phyloP scores from a whole-genome alignment of 2,329 filamentous ascomycete genomes.

The Xylariaceae sp. region DNA sequence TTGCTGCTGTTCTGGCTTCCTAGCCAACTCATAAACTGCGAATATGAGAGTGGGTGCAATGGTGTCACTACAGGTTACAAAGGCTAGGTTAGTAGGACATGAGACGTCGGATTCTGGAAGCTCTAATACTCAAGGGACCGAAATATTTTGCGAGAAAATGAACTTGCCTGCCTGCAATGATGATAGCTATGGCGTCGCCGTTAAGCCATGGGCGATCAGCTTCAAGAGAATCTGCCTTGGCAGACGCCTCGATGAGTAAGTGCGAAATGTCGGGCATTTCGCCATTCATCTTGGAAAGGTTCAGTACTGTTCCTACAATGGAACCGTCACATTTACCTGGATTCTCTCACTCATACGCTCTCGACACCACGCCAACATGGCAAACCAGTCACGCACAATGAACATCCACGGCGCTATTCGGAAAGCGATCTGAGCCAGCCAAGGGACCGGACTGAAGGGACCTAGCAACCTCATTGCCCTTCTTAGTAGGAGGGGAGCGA shows the following conservation, averaged over 20 bases:
- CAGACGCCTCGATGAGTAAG: neutral
- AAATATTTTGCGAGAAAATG: too few species aligned
- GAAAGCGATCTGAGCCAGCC: neutral
- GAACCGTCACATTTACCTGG: neutral
- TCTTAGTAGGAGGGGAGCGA: neutral
- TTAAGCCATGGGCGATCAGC: neutral
- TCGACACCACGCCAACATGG: constrained; percentile 3
- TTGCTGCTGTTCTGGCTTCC: neutral
- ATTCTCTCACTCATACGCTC: neutral
- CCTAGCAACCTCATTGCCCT: neutral
- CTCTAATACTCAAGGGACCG: too few species aligned
- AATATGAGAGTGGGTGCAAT: neutral
- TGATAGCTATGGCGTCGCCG: neutral
- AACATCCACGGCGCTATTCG: neutral
- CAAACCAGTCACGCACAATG: constrained; percentile 1
- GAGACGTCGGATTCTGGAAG: too few species aligned
- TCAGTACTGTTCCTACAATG: too few species aligned
- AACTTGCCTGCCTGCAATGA: constrained; percentile 1
- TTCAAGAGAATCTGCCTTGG: neutral
- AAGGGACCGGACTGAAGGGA: neutral
- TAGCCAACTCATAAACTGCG: neutral
- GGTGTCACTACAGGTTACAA: neutral
- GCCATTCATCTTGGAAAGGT: neutral
- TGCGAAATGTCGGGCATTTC: neutral
- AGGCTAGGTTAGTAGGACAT: too few species aligned